Evolutionary conservation across 2,329 filamentous ascomycete genomes (phyloP).

Genomic region (Curvularia lunata): DNA sequence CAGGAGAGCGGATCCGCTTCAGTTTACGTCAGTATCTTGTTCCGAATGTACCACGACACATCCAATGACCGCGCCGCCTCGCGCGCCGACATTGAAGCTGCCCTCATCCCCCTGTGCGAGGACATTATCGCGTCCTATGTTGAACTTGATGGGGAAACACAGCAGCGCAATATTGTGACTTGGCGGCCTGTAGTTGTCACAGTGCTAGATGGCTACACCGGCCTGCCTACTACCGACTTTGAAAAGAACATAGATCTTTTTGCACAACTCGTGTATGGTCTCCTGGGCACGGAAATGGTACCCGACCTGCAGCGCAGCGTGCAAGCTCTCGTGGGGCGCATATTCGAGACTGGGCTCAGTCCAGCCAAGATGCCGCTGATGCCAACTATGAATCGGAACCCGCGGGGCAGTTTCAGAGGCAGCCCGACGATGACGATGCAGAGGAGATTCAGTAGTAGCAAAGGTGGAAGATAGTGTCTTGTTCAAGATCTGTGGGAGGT

Average conservation of each 20-base stretch:
- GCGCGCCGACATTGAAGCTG: conserved; percentile 83
- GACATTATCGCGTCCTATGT: conserved; percentile 91
- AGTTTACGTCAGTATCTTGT: conserved; percentile 93
- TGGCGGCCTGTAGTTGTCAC: conserved; percentile 98
- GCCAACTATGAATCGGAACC: conserved; percentile 28
- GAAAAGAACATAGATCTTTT: conserved; percentile 79
- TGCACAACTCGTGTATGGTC: conserved; percentile 82
- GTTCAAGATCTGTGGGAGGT: background rate
- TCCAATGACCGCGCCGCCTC: conserved; percentile 80
- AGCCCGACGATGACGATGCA: conserved; percentile 25
- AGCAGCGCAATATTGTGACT: conserved; percentile 94
- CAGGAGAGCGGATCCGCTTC: conserved; percentile 92
- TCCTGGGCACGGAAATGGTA: conserved; percentile 82
- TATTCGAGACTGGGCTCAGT: conserved; percentile 68
- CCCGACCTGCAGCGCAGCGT: conserved; percentile 79
- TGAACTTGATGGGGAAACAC: conserved; percentile 88
- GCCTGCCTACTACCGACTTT: conserved; percentile 82
- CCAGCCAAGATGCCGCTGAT: conserved; percentile 34
- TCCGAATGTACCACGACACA: conserved; percentile 96
- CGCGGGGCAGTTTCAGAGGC: conserved; percentile 29
- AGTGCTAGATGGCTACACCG: conserved; percentile 89
- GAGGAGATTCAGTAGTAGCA: conserved; percentile 16
- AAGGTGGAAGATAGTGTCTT: conserved; percentile 14
- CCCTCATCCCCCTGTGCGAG: conserved; percentile 90
- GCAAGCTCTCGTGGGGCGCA: conserved; percentile 76